Conservation (phyloP, 805 yeast genomes). For the Yamadazyma phyllophila region DNA sequence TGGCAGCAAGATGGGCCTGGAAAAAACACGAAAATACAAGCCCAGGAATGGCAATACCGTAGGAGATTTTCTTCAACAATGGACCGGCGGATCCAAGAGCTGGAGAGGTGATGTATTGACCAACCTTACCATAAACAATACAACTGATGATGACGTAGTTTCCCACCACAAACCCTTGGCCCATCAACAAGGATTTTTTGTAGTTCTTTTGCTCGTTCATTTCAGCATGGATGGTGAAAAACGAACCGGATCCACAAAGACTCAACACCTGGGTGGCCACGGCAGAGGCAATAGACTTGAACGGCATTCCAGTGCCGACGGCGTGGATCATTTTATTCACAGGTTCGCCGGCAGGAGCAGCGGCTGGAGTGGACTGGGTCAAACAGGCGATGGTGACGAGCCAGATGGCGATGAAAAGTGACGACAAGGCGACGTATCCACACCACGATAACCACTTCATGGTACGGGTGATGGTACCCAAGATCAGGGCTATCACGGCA, state of each 20-base stretch:
- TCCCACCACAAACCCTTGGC: conserved; percentile 13
- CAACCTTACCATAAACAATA: conserved; percentile 13
- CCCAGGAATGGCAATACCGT: conserved; percentile 13
- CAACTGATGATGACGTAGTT: conserved; percentile 12
- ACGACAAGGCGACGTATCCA: conserved; percentile 10
- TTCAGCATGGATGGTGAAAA: conserved; percentile 14
- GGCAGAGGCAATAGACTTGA: conserved; percentile 9
- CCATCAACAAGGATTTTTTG: conserved; percentile 9
- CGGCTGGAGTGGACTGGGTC: conserved; percentile 11
- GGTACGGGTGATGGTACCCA: conserved; percentile 9
- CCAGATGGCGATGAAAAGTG: conserved; percentile 10
- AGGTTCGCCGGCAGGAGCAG: conserved; percentile 8
- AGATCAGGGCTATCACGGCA: conserved; percentile 9
- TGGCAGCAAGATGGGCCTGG: conserved; percentile 14
- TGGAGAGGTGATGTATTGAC: conserved; percentile 13
- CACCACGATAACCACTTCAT: conserved; percentile 11
- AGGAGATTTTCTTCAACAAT: conserved; percentile 9
- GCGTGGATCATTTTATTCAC: conserved; percentile 10
- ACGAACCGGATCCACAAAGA: conserved; percentile 12
- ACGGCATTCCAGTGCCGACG: conserved; percentile 5
- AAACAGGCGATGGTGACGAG: conserved; percentile 13
- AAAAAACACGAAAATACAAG: conserved; percentile 13
- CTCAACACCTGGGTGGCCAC: conserved; percentile 12
- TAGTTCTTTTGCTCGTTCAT: conserved; percentile 12
- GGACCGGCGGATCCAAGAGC: conserved; percentile 15